A percentile compares a stretch with the other conserved stretches of the same genome.
phyloP scores from a whole-genome alignment of 371 early-diverging fungal species.

The Nematocida major region DNA sequence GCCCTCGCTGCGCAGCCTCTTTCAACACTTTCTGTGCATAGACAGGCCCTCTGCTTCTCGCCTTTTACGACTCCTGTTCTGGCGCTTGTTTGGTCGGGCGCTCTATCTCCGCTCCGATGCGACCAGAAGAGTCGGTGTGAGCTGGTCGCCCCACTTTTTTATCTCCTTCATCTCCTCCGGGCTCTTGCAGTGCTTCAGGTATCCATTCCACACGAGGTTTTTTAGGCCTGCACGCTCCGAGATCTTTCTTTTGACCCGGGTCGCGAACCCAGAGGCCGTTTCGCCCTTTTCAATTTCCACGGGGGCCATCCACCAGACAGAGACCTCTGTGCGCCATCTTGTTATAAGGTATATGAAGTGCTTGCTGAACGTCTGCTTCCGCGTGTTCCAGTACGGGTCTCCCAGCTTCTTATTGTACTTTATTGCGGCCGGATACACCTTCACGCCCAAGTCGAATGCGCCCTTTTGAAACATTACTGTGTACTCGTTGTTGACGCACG shows the following conservation, averaged over 20 bases:
- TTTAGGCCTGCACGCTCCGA: constrained; percentile 66
- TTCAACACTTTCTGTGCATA: no score
- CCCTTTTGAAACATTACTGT: constrained; percentile 77
- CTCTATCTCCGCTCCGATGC: neutral
- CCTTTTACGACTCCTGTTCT: no score
- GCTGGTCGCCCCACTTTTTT: neutral
- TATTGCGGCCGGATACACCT: constrained; percentile 69
- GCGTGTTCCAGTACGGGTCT: constrained; percentile 71
- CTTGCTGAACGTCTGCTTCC: constrained; percentile 67
- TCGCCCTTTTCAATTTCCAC: constrained; percentile 55
- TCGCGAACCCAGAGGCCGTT: constrained; percentile 67
- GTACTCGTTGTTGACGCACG: constrained; percentile 76
- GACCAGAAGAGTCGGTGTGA: neutral
- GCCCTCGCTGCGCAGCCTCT: no score
- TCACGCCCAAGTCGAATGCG: constrained; percentile 72
- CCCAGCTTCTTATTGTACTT: constrained; percentile 66
- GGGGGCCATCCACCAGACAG: constrained; percentile 63
- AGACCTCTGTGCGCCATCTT: constrained; percentile 67
- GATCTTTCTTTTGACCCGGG: constrained; percentile 67
- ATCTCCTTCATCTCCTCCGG: constrained; percentile 62
- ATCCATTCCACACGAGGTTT: constrained; percentile 69
- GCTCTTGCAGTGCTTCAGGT: constrained; percentile 66
- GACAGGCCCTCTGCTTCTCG: no score
- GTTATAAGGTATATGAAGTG: constrained; percentile 71
- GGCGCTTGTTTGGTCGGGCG: neutral